These are phyloP conservation scores for Hericium erinaceus DNA, from an alignment of 768 basidiomycete genomes.

Conservation along the genomic window DNA sequence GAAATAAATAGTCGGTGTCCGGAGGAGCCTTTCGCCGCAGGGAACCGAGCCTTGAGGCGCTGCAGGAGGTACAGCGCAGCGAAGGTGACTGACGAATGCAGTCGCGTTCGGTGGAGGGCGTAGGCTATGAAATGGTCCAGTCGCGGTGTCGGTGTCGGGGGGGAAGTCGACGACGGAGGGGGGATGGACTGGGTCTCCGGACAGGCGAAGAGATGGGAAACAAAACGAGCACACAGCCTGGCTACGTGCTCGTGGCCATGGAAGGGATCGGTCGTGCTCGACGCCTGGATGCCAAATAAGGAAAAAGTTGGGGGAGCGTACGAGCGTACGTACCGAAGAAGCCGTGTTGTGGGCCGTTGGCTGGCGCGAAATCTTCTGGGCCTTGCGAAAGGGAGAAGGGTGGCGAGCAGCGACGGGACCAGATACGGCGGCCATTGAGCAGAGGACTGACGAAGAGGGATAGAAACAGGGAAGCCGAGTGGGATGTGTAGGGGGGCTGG, in stretches of 20 bases:
- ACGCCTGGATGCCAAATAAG: constrained; percentile 6
- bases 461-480: constrained; percentile 9
- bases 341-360: constrained; percentile 3
- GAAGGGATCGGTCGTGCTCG: constrained; percentile 36
- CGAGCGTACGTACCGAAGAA: constrained; percentile 8
- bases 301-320: constrained; percentile 6
- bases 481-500: constrained; percentile 11
- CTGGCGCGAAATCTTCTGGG: constrained; percentile 13
- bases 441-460: neutral
- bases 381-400: constrained; percentile 21
- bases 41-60: constrained; percentile 85
- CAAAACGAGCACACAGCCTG: constrained; percentile 65
- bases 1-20: constrained; percentile 88
- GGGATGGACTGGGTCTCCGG: constrained; percentile 62
- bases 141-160: constrained; percentile 25
- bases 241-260: constrained; percentile 75
- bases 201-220: constrained; percentile 79
- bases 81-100: constrained; percentile 50
- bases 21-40: constrained; percentile 81
- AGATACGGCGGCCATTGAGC: constrained; percentile 20
- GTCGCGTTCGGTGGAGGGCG: constrained; percentile 69
- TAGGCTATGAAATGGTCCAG: constrained; percentile 82
- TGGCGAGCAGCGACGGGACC: constrained; percentile 20
- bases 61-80: constrained; percentile 64
- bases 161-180: constrained; percentile 17